Percentiles rank a stretch among this genome's conserved stretches.
phyloP scores from a whole-genome alignment of 148 eudicot genomes.

The Amaranthus cruentus region DNA sequence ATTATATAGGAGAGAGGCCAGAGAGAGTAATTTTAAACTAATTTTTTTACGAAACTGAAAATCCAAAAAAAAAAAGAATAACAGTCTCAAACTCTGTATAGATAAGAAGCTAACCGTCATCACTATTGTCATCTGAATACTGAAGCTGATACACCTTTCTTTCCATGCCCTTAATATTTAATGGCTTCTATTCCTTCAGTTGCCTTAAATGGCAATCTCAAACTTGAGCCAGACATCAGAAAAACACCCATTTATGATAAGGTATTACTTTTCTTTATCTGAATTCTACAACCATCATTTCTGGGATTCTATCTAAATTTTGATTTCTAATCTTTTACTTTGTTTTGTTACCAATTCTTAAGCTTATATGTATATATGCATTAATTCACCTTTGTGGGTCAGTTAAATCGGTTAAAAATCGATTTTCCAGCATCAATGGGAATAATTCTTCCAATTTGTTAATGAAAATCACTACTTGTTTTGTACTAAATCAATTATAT shows the following conservation, averaged over 20 bases:
- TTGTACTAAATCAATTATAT: not conserved
- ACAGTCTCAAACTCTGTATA: too few relatives aligned
- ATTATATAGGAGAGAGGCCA: too few relatives aligned
- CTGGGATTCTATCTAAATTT: not conserved
- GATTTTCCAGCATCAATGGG: not conserved
- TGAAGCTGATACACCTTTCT: not conserved
- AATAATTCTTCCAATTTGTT: not conserved
- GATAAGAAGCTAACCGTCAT: too few relatives aligned
- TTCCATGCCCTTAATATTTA: conserved; percentile 11
- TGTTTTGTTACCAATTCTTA: not conserved
- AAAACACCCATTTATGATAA: conserved; percentile 33
- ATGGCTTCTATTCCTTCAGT: conserved; percentile 68
- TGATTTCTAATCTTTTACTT: not conserved
- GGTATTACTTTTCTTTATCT: conserved; percentile 26
- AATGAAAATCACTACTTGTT: not conserved
- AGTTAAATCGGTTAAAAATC: not conserved
- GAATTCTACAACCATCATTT: not conserved
- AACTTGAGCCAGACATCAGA: conserved; percentile 50
- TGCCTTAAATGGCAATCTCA: conserved; percentile 45
- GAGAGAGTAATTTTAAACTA: too few relatives aligned
- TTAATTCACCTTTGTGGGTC: not conserved
- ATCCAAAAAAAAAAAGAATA: too few relatives aligned
- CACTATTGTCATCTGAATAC: too few relatives aligned
- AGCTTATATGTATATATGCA: not conserved
- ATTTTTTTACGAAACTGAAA: too few relatives aligned